phyloP scores from a whole-genome alignment of 768 basidiomycete genomes.

The Rhodosporidiobolus odoratus region DNA sequence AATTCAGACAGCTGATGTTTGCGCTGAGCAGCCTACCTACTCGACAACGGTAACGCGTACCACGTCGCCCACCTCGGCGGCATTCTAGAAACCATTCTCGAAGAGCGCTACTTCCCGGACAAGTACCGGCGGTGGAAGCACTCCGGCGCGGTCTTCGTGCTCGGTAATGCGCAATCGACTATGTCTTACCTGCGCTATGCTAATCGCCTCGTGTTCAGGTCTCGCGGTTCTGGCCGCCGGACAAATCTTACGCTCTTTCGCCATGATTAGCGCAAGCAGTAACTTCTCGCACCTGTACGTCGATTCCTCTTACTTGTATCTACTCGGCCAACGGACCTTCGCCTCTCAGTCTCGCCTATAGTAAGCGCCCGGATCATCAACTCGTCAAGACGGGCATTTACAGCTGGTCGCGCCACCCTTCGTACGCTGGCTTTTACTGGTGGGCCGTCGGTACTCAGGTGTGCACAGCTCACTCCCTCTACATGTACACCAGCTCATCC shows the following conservation, averaged over 20 bases:
- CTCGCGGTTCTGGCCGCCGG: constrained; percentile 61
- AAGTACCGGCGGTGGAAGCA: constrained; percentile 34
- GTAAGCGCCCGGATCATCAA: constrained; percentile 65
- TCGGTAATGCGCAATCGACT: too few species aligned
- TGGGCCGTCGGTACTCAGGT: constrained; percentile 91
- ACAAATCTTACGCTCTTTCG: constrained; percentile 72
- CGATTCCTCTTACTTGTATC: not conserved
- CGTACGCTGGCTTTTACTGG: constrained; percentile 94
- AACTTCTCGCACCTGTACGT: constrained; percentile 74
- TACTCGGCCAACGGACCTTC: too few species aligned
- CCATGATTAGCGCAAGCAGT: constrained; percentile 93
- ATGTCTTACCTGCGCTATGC: not conserved
- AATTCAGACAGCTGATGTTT: constrained; percentile 17
- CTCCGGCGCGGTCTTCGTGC: constrained; percentile 15
- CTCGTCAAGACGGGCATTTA: constrained; percentile 89
- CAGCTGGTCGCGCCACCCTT: constrained; percentile 82
- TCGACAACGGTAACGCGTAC: constrained; percentile 83
- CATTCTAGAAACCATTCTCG: constrained; percentile 70
- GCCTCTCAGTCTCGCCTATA: constrained; percentile 57
- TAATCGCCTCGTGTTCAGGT: constrained; percentile 50
- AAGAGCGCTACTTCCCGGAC: constrained; percentile 35
- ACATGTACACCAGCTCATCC: not conserved
- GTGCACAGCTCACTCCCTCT: not conserved
- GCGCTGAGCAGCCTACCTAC: constrained; percentile 66
- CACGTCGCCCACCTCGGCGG: constrained; percentile 76